Evolutionary conservation across 2,329 filamentous ascomycete genomes (phyloP).

Genomic region (Alternaria gansuensis): DNA sequence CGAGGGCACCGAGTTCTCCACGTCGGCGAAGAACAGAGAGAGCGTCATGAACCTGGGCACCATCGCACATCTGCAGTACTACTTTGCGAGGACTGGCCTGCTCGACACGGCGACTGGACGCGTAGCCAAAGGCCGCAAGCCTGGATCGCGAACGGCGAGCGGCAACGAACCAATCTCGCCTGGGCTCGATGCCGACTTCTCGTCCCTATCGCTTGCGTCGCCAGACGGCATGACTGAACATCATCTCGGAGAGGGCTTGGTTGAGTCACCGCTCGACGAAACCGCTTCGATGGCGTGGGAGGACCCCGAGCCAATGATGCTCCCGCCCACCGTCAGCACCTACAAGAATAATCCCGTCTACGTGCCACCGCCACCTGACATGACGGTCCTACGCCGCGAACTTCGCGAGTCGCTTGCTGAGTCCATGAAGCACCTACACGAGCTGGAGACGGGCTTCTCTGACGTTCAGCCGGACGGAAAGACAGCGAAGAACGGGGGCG

Average conservation of each 20-base stretch:
- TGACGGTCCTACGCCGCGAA: constrained; percentile 77
- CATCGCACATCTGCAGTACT: constrained; percentile 97
- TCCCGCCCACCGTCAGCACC: constrained; percentile 96
- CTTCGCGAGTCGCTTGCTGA: constrained; percentile 73
- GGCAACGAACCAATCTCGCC: constrained; percentile 44
- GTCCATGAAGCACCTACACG: constrained; percentile 72
- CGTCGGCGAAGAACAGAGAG: constrained; percentile 87
- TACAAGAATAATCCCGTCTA: constrained; percentile 87
- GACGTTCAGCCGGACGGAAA: constrained; percentile 17
- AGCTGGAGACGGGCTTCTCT: constrained; percentile 58
- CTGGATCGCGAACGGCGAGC: constrained; percentile 49
- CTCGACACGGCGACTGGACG: constrained; percentile 93
- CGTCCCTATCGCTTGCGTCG: constrained; percentile 36
- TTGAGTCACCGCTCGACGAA: constrained; percentile 65
- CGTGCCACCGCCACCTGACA: constrained; percentile 83
- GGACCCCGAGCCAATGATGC: constrained; percentile 77
- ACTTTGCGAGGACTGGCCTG: constrained; percentile 93
- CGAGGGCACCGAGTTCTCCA: constrained; percentile 86
- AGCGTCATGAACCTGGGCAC: constrained; percentile 96
- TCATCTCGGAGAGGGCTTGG: constrained; percentile 51
- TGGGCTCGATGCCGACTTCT: constrained; percentile 40
- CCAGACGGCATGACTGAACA: constrained; percentile 38
- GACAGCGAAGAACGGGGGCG: constrained; percentile 21
- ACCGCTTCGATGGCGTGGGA: constrained; percentile 61
- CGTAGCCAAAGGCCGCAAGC: constrained; percentile 73